Evolutionary conservation across 768 basidiomycete genomes (phyloP).

Genomic region (Trametes coccinea): DNA sequence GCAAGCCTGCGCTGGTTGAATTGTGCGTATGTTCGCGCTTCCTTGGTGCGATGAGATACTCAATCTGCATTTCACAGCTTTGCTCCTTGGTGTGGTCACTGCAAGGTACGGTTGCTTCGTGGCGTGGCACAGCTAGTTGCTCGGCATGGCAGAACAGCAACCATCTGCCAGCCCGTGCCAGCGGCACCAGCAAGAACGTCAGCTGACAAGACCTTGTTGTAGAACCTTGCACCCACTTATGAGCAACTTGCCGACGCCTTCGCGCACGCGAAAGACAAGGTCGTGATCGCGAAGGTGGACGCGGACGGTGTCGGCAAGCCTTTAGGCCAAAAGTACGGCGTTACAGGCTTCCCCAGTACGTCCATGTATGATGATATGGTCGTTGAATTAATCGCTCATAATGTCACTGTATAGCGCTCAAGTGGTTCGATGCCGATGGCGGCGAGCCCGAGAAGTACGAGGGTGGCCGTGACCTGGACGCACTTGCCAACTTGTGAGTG

Average conservation of each 20-base stretch:
- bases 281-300: conserved; percentile 89
- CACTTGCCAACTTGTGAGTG: conserved; percentile 72
- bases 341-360: conserved; percentile 87
- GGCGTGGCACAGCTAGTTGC: background rate
- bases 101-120: conserved; percentile 57
- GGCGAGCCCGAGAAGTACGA: conserved; percentile 64
- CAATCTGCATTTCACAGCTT: conserved; percentile 47
- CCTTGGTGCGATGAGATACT: conserved; percentile 12
- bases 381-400: conserved; percentile 46
- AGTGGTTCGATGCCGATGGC: conserved; percentile 84
- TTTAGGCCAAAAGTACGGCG: conserved; percentile 74
- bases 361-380: conserved; percentile 20
- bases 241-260: conserved; percentile 92
- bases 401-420: conserved; percentile 60
- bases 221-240: conserved; percentile 87
- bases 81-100: conserved; percentile 91
- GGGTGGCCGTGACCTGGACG: conserved; percentile 78
- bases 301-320: conserved; percentile 85
- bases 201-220: conserved; percentile 15
- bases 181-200: background rate
- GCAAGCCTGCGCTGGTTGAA: conserved; percentile 84
- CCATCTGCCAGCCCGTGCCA: too few relatives aligned
- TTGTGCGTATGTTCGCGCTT: conserved; percentile 60
- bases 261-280: conserved; percentile 73
- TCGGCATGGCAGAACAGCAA: too few relatives aligned